phyloP scores from a whole-genome alignment of 83 land plant genomes.

The Picea abies region DNA sequence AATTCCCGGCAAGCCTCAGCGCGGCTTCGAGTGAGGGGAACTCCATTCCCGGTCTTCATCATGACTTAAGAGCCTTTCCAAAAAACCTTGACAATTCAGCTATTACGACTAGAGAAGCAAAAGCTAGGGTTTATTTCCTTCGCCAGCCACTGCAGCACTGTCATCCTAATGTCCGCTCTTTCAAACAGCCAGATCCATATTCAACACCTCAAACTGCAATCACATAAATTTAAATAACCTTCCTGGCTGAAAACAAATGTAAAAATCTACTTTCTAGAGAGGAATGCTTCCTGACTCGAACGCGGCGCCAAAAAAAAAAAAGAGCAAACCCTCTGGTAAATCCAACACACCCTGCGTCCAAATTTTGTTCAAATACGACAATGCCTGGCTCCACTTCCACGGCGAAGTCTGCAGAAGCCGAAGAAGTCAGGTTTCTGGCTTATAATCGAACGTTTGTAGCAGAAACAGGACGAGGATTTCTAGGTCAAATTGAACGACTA shows the following conservation, averaged over 20 bases:
- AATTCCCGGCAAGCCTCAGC: slow-evolving; percentile 7
- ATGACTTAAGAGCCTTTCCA: no score
- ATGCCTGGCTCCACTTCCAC: no score
- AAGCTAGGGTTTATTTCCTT: background rate
- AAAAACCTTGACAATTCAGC: background rate
- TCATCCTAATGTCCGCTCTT: background rate
- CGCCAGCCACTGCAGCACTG: background rate
- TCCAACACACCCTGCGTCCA: background rate
- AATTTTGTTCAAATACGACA: background rate
- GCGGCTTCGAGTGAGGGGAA: slow-evolving; percentile 2
- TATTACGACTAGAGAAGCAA: no score
- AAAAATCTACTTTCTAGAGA: no score
- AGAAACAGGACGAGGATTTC: no score
- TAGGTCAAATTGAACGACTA: no score
- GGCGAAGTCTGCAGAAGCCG: no score
- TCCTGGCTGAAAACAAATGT: no score
- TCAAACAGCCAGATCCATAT: background rate
- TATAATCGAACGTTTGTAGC: no score
- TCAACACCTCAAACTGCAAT: background rate
- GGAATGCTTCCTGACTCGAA: no score
- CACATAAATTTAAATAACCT: background rate
- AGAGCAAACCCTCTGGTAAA: background rate
- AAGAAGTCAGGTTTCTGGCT: no score
- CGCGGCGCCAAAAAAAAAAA: background rate
- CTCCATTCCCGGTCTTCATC: background rate